Evolutionary conservation across 176 grass and related monocot genomes (phyloP).

Genomic region (Triticum turgidum): DNA sequence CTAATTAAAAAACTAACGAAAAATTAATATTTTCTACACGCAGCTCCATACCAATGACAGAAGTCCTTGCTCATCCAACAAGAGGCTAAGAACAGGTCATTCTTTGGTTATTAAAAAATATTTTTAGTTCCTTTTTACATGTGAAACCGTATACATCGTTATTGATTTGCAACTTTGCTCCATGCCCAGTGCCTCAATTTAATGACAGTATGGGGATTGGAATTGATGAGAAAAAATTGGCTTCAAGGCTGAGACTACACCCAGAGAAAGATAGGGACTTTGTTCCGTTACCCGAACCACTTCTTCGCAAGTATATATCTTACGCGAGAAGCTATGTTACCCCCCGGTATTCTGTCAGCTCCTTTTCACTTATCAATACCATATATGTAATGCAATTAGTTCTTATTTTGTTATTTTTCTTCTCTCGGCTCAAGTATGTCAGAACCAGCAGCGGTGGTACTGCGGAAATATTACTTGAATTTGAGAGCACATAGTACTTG

Average conservation of each 20-base stretch:
- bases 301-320: conserved; percentile 92
- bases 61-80: conserved; percentile 28
- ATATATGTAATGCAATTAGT: conserved; percentile 3
- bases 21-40: background rate
- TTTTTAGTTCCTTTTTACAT: conserved; percentile 25
- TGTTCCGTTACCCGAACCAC: conserved; percentile 50
- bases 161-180: conserved; percentile 30
- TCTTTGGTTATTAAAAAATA: conserved; percentile 4
- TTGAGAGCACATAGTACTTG: conserved; percentile 59
- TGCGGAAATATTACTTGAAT: conserved; percentile 50
- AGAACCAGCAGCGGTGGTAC: conserved; percentile 50
- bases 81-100: conserved; percentile 66
- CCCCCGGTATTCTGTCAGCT: conserved; percentile 56
- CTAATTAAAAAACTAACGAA: conserved; percentile 13
- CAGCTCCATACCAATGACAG: conserved; percentile 70
- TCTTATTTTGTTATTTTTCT: conserved; percentile 3
- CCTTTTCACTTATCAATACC: background rate
- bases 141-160: conserved; percentile 9
- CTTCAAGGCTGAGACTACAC: conserved; percentile 68
- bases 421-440: conserved; percentile 51
- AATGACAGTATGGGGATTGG: conserved; percentile 18
- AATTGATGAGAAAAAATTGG: conserved; percentile 32
- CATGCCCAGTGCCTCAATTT: conserved; percentile 44
- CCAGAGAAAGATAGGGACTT: conserved; percentile 74
- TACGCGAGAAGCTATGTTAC: conserved; percentile 65